Percentiles rank a stretch among this genome's conserved stretches.
phyloP scores from a whole-genome alignment of 2,329 filamentous ascomycete species.

The Sclerotinia glacialis region DNA sequence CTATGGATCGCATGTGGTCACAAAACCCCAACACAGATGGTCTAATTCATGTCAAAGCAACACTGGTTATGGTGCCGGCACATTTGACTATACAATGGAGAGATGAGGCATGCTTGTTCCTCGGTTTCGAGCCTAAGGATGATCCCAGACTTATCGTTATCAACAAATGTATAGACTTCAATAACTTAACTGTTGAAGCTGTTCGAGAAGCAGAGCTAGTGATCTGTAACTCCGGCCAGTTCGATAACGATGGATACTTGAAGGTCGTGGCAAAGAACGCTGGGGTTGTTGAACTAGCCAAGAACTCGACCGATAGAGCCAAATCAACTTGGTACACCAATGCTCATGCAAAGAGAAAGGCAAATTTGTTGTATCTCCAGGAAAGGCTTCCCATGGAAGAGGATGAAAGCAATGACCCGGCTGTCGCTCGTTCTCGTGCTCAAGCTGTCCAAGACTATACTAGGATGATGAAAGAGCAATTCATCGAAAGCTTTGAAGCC shows the following conservation, averaged over 20 bases:
- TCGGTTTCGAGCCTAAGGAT: neutral
- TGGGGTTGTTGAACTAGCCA: neutral
- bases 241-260: neutral
- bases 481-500: neutral
- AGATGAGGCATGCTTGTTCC: slow-evolving; percentile 46
- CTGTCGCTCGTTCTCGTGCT: neutral
- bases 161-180: slow-evolving; percentile 39
- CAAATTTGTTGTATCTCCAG: neutral
- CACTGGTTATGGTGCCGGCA: slow-evolving; percentile 56
- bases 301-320: neutral
- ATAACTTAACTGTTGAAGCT: neutral
- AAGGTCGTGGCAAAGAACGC: neutral
- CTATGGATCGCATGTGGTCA: neutral
- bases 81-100: slow-evolving; percentile 58
- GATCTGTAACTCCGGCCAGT: neutral
- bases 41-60: slow-evolving; percentile 49
- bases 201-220: slow-evolving; percentile 8
- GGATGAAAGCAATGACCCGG: neutral
- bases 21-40: slow-evolving; percentile 4
- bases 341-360: neutral
- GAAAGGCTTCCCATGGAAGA: neutral
- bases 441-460: neutral
- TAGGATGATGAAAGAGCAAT: neutral
- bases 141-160: slow-evolving; percentile 41
- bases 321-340: slow-evolving; percentile 3